Base-by-base conservation (phyloP, 176 grass and related monocot genomes). In the Paspalum vaginatum region DNA sequence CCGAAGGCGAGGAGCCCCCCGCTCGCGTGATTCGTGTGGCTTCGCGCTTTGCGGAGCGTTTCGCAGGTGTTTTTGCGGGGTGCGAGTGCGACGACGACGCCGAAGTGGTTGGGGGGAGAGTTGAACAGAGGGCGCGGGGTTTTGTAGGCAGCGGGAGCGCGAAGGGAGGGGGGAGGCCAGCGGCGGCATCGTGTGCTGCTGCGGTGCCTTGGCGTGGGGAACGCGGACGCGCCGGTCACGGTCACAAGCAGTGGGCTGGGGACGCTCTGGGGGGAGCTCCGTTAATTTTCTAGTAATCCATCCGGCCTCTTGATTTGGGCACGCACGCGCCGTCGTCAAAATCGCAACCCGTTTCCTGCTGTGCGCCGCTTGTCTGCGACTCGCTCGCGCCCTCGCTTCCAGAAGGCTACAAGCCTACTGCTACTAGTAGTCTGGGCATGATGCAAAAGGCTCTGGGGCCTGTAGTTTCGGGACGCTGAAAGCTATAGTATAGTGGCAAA, bases 201-300 rank as follows among this genome's bases (percentile, higher is more conserved):
- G 58, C 11, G 24, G 6, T 13, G 10, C 21, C 21, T 11, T 11
- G 58, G 58, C 9, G 58, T 9, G 12, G 54, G 54, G 16, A 8
- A 60, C 56, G 58, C 20, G 32, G 64, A 43, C 21, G 44, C 26
- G 60, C 37, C 60, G 60, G 27, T 70, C 67, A 62, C 60, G 60
- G 27, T 70, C 67, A 48, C 67, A 70, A 48, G 67, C 67, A 44
- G 67, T 70, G 44, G 66, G 66, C 43, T 11, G 66, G n/a, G n/a
- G n/a, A n/a, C n/a, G n/a, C n/a, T n/a, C n/a, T n/a, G n/a, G n/a
- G 11, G 42, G 15, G 17, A 4, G 0, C 53, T 16, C 5, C 38
- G 42, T 68, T 46, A 21, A 59, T 11, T 25, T 68, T 7, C 4
- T 58, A 11, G 55, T 58, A 20, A 24, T 58, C 56, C 2, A 24